Evolutionary conservation across 441 rosid species (phyloP), one percentile per base, ranked within the genome.

Genomic region (Populus hybrid): DNA sequence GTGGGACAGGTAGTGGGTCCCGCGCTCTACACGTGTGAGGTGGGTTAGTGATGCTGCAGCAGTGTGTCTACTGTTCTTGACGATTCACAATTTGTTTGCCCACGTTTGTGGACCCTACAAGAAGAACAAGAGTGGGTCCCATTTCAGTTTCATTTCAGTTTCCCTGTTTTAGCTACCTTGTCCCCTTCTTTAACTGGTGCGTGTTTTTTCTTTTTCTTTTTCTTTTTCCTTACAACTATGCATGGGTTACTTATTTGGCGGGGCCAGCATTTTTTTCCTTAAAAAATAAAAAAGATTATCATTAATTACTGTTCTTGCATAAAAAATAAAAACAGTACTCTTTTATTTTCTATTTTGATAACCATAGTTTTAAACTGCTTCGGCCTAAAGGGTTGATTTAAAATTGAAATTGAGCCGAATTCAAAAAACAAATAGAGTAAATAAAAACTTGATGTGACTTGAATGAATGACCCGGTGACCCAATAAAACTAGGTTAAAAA

Each of bases 11-110:
- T 9, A 30, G 42, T 73, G 38, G 66, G 65, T 2, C 67, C 42
- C 24, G 3, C 6, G 5, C 14, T 8, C 5, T 28, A 54, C 83
- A 81, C 79, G 76, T 81, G 82, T 7, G 81, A 74, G 46, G 74
- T 34, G 83, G 50, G 75, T 68, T 65, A 14, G 69, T 65, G 69
- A 46, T 46, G 6, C 1, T 46, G 57, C 57, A 14, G 23, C 30
- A 34, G 57, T 21, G 32, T 23, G 54, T 11, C 4, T 3, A 36
- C 10, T 23, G 26, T 21, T 69, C 2, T 10, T 24, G 35, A 14
- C 1, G 8, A 11, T 28, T 32, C 34, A 28, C 6, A 10, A 1
- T 68, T 68, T 18, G 10, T 16, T 69, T 70, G 57, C 73, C 30
- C 73, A 38, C 73, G 61, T 40, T 38, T 70, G 34, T 40, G 59